These are phyloP conservation scores for Kodamaea jinghongensis DNA, from an alignment of 805 yeast genomes.

Conservation along the genomic window DNA sequence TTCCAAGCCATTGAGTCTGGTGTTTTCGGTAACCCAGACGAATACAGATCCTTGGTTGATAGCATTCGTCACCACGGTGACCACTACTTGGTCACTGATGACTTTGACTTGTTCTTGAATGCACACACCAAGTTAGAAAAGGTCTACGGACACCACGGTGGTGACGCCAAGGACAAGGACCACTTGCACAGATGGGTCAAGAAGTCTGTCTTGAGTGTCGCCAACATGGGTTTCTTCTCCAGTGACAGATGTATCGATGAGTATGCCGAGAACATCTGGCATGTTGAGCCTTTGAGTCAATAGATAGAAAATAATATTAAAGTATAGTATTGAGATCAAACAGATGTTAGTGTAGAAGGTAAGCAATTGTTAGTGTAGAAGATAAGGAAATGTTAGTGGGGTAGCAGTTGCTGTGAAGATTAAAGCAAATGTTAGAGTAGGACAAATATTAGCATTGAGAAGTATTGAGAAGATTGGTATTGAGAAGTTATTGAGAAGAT, in stretches of 20 bases:
- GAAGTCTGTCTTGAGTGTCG: constrained; percentile 75
- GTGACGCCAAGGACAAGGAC: constrained; percentile 44
- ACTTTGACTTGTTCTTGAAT: constrained; percentile 81
- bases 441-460: too few species aligned
- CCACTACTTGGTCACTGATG: constrained; percentile 83
- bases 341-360: too few species aligned
- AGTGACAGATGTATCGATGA: constrained; percentile 90
- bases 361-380: too few species aligned
- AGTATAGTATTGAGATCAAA: too few species aligned
- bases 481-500: too few species aligned
- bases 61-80: constrained; percentile 75
- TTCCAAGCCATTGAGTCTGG: constrained; percentile 67
- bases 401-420: too few species aligned
- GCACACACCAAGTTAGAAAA: constrained; percentile 76
- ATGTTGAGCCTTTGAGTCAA: constrained; percentile 65
- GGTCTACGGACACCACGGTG: constrained; percentile 52
- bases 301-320: too few species aligned
- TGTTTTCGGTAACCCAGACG: constrained; percentile 65
- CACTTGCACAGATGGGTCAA: constrained; percentile 68
- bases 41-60: constrained; percentile 66
- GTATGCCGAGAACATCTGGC: constrained; percentile 91
- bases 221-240: constrained; percentile 91
- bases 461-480: too few species aligned
- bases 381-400: too few species aligned
- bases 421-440: too few species aligned